Conservation (phyloP, 306 rosid species). For the Begonia peltatifolia region DNA sequence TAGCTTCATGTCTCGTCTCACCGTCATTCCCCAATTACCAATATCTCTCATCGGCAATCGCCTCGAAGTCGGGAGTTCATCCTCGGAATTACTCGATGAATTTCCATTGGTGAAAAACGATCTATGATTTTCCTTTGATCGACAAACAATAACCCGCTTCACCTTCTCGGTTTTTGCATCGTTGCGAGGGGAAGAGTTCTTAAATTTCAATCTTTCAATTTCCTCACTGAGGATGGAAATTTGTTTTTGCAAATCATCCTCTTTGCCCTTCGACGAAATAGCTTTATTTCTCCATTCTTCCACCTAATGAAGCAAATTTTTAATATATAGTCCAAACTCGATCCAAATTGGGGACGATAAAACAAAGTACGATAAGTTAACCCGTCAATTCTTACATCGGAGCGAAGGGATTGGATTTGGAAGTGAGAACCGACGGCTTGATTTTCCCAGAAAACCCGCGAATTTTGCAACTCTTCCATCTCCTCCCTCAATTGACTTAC, state of each 20-base stretch:
- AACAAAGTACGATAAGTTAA: not conserved
- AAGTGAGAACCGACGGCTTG: slow-evolving; percentile 38
- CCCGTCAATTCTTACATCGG: slow-evolving; percentile 26
- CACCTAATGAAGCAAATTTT: slow-evolving; percentile 22
- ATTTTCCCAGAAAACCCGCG: slow-evolving; percentile 80
- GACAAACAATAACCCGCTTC: slow-evolving; percentile 65
- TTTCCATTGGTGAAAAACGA: no score
- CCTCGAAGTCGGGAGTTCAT: no score
- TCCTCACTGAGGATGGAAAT: slow-evolving; percentile 22
- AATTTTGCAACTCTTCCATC: slow-evolving; percentile 78
- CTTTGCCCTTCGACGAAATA: slow-evolving; percentile 37
- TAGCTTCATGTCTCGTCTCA: no score
- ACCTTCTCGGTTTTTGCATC: slow-evolving; percentile 46
- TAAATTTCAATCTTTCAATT: slow-evolving; percentile 23
- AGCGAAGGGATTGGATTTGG: slow-evolving; percentile 40
- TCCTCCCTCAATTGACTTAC: slow-evolving; percentile 70
- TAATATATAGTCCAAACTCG: no score
- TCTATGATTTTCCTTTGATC: slow-evolving; percentile 37
- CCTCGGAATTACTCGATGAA: no score
- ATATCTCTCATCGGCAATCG: no score
- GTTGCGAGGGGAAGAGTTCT: slow-evolving; percentile 3
- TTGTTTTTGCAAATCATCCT: slow-evolving; percentile 30
- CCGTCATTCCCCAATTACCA: no score
- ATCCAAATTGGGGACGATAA: not conserved
- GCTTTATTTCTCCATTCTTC: slow-evolving; percentile 85